Evolutionary conservation across 106 monocot genomes (phyloP), one percentile per base, ranked within the genome.

Genomic region (Triglochin maritima): DNA sequence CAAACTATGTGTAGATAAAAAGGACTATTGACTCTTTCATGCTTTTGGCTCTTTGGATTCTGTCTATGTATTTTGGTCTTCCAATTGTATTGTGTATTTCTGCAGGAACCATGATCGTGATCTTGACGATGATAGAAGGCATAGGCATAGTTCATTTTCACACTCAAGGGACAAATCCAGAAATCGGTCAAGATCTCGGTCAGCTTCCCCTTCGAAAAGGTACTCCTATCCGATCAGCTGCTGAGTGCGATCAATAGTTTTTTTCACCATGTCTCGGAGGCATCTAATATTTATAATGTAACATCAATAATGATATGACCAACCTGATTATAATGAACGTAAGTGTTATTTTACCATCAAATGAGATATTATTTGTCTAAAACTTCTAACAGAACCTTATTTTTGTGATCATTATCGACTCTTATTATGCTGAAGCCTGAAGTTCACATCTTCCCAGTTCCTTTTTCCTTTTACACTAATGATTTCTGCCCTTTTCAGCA

Each of bases 161-260:
- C 72, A 46, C 52, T 67, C 71, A 57, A 79, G 77, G 57, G 77
- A 77, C 56, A 84, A 49, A 57, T 77, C 77, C 46, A 67, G 67
- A 57, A 54, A 74, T 55, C 59, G 80, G 74, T 80, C 77, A 56
- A 75, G 71, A 78, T 84, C 81, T 46, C 77, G 56, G 3, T 76
- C 80, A 13, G 72, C 43, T 46, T 84, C 84, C 72, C 85, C 75
- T 69, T 72, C 81, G 49, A 82, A 75, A 79, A 79, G 82, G 82
- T 82, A 10, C 12, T 29, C 45, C 59, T 51, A 50, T 17, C 11
- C 5, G 2, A 9, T 64, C 12, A 64, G 45, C 55, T 52, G 52
- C 52, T 52, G 52, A 52, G 9, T 11, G 9, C 0, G 52, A 52
- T 52, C 7, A 52, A 52, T 8, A 7, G 11, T 52, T 52, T 8